A percentile compares a stretch with the other conserved stretches of the same genome.
phyloP scores from a whole-genome alignment of 257 asterid species.

The Galeopsis tetrahit region DNA sequence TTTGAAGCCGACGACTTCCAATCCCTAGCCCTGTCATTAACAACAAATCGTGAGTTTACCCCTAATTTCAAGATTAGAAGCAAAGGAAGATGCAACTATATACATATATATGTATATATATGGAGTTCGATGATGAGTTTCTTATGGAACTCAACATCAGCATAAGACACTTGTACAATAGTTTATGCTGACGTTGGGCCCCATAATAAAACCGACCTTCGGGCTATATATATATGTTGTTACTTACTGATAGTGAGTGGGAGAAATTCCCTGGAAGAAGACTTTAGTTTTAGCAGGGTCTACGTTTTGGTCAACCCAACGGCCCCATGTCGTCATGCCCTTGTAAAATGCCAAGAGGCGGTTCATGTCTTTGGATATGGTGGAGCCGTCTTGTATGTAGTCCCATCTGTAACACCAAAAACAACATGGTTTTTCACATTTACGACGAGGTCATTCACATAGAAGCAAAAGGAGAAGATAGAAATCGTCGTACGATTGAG shows the following conservation, averaged over 20 bases:
- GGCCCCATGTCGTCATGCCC: conserved; percentile 70
- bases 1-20: conserved; percentile 52
- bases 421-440: neutral
- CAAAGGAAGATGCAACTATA: neutral
- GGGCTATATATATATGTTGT: neutral
- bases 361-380: conserved; percentile 57
- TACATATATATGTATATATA: too few relatives aligned
- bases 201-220: neutral
- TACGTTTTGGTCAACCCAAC: conserved; percentile 65
- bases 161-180: neutral
- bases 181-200: neutral
- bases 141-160: neutral
- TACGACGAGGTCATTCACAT: neutral
- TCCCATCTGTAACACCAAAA: conserved; percentile 56
- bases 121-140: too few relatives aligned
- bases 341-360: conserved; percentile 66
- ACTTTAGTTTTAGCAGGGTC: conserved; percentile 64
- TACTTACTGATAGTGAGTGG: conserved; percentile 66
- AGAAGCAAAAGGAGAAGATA: neutral
- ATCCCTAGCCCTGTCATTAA: conserved; percentile 57
- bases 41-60: neutral
- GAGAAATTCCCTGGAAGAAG: conserved; percentile 76
- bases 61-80: neutral
- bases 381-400: conserved; percentile 59
- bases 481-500: conserved; percentile 52